Evolutionary conservation across 371 early-diverging fungal species (phyloP), one percentile per base, ranked within the genome.

Genomic region (Mucor irregularis): DNA sequence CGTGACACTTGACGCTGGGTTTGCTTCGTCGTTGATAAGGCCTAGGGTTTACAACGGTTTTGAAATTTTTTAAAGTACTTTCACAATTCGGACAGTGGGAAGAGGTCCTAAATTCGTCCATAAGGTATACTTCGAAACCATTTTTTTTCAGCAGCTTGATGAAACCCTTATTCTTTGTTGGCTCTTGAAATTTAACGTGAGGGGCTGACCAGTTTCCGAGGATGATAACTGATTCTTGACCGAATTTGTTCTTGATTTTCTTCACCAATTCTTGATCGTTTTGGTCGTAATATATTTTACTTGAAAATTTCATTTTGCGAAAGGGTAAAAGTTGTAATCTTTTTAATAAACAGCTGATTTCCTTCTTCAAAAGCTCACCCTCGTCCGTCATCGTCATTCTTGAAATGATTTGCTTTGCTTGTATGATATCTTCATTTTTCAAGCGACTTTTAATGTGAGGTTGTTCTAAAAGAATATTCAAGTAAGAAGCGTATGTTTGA

Each of bases 41-140:
- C 4, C 29, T 34, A 29, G 47, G 38, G 1, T 55, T 55, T 3
- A 14, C 17, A 25, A 55, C 56, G 0, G 21, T 28, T 28, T 47
- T 55, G 26, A 37, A 45, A 3, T 6, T 38, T 26, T 55, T 26
- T 14, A 55, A 13, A 26, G 24, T 21, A 4, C 5, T 40, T 28
- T 39, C 25, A 42, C 53, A 52, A 5, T 7, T 13, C 6, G 53
- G 53, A 19, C 29, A 52, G 25, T 30, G 16, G 0, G 9, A 25
- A 6, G 53, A 42, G 0, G 53, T 53, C 13, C 44, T 53, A 34
- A 28, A 53, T 30, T 53, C 54, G 24, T 53, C 26, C 11, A 53
- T 24, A 3, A 34, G n/a, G 17, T 47, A 46, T 3, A 55, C 21
- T 1, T 5, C 0, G 22, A 46, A 55, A 3, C 47, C 38, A 5